These are phyloP conservation scores for Ziziphus jujuba DNA, from an alignment of 306 rosid genomes.

Conservation along the genomic window DNA sequence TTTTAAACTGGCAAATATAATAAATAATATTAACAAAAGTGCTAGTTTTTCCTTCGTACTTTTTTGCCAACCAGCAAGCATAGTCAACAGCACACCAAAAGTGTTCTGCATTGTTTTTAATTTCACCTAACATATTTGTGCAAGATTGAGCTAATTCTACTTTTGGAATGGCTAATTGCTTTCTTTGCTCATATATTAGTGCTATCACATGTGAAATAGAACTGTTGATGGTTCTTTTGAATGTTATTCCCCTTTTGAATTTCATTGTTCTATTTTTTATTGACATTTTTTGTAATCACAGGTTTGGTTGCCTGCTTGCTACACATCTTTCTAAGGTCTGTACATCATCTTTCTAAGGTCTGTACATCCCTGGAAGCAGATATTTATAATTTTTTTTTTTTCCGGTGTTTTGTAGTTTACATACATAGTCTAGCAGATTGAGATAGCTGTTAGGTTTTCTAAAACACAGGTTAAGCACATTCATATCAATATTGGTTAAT, in stretches of 20 bases:
- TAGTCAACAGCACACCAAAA: too few species aligned
- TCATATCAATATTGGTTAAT: not conserved
- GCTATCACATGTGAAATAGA: not conserved
- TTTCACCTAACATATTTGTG: not conserved
- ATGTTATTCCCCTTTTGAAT: too few species aligned
- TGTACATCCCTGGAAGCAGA: constrained; percentile 1
- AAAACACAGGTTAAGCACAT: not conserved
- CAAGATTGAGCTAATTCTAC: not conserved
- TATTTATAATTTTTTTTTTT: not conserved
- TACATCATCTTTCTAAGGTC: not conserved
- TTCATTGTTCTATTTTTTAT: not conserved
- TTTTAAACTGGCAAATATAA: too few species aligned
- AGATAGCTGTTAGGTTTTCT: not conserved
- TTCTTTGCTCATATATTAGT: not conserved
- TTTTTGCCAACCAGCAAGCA: too few species aligned
- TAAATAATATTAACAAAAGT: too few species aligned
- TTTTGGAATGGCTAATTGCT: not conserved
- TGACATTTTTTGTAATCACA: not conserved
- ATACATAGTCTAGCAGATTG: not conserved
- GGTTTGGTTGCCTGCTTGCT: not conserved
- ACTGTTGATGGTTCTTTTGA: not conserved
- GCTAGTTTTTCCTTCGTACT: too few species aligned
- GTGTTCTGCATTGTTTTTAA: too few species aligned
- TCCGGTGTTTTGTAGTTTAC: constrained; percentile 1
- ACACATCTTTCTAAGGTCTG: not conserved